Base-by-base conservation (phyloP, 1,284 basidiomycete species). In the Prillingera fragicola region DNA sequence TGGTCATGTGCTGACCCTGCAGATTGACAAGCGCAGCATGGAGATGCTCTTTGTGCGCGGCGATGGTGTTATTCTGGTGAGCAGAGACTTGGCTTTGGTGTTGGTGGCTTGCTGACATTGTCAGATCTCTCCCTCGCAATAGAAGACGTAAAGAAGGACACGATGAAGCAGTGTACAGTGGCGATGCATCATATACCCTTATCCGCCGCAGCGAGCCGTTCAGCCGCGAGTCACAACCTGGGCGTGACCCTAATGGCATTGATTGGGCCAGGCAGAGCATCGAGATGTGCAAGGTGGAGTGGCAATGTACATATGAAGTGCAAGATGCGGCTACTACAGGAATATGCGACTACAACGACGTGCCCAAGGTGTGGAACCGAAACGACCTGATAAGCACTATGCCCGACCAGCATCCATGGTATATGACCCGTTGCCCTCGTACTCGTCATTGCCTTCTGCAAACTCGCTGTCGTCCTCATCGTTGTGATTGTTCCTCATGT, bases 11-110 rank as follows among this genome's bases (percentile, higher is more conserved):
- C 36, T 43, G 41, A 45, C 35, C 10, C 35, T 24, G 32, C 60
- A 96, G 92, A 80, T 88, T 29, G 89, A 90, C 48, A 92, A 91
- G 73, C 78, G 92, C 59, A 92, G 87, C 71, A 83, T 92, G 77
- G 89, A 94, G 48, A 98, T 99, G 94, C 77, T 99, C 40, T 99
- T 97, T 63, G 92, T 99, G 2, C 78, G 94, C 67, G 94, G 94
- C 43, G 91, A 95, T 67, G 87, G 90, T 49, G 89, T 94, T 13
- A 92, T 94, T 55, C 73, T 94, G 67, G 88, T 90, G 54, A 52
- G 84, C 75, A 15, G 14, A n/a, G n/a, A n/a, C n/a, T 43, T 13
- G 29, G 22, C 7, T 3, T 26, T 12, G 22, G 17, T 4, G 21
- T 13, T 32, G 31, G 31, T 15, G 9, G n/a, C 29, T 3, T 18